Base-by-base conservation (phyloP, 2,329 filamentous ascomycete genomes). In the Karstenula rhodostoma region DNA sequence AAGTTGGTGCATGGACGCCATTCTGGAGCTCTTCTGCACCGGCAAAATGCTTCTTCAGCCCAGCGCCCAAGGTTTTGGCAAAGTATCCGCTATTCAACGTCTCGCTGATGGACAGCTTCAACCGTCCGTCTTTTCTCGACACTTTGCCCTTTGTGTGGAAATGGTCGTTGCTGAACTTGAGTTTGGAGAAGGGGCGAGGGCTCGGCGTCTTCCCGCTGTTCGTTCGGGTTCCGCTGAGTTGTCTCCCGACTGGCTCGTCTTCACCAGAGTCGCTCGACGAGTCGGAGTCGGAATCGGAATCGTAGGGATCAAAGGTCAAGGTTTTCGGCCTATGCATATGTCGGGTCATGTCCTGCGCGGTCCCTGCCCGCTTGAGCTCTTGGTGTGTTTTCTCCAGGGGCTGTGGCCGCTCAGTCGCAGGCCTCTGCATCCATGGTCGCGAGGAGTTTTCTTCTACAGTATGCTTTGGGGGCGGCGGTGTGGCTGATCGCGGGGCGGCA, bases 91-190 rank as follows among this genome's bases (percentile, higher is more conserved):
- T 88, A 65, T 89, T 87, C 58, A 84, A 84, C 1, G 86, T 89
- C 71, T 93, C 90, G 56, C 89, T 89, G 69, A 93, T 83, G 4
- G 88, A 90, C 62, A 94, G 91, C 62, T 87, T 87, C 51, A 94
- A 77, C 23, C 91, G 84, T 0, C 91, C 91, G 73, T 93, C 90
- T 49, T 80, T 83, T 74, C 87, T 90, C 2, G 85, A 87, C 1
- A 92, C 84, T 63, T 82, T 87, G 25, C 89, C 89, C 63, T 83
- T 87, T 1, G 87, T 90, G 22, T 80, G 82, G 75, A 88, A 90
- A 52, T 89, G 80, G 3, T 90, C 84, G 66, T 92, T 90, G 5
- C 82, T 83, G 19, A 92, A 81, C 42, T 80, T 80, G 73, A 92
- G 89, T 2, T 81, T 81, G 0, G 84, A 80, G 65, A 83, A 88